Evolutionary conservation across 371 early-diverging fungal species (phyloP).

Genomic region (Mucor piriformis): DNA sequence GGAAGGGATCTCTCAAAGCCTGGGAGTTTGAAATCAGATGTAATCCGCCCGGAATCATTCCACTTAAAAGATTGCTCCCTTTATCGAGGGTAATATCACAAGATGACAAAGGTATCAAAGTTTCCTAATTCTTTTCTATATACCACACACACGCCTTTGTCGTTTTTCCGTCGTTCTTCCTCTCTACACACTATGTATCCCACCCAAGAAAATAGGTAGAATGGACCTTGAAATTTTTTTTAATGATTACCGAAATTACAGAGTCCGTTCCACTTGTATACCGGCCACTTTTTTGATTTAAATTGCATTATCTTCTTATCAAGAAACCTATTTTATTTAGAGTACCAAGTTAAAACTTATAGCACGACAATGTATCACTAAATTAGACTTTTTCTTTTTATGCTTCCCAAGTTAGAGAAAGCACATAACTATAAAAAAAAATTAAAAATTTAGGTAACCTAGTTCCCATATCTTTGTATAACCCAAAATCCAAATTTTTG

Average conservation of each 20-base stretch:
- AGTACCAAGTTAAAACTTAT: no score
- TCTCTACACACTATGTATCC: not conserved
- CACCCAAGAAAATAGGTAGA: not conserved
- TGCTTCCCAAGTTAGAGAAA: not conserved
- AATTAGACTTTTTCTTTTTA: not conserved
- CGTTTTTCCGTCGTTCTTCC: not conserved
- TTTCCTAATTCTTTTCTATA: no score
- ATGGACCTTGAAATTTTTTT: slow-evolving; percentile 2
- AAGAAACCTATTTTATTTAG: not conserved
- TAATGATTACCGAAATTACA: not conserved
- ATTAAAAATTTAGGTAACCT: not conserved
- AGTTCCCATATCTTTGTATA: slow-evolving; percentile 1
- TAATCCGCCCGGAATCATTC: slow-evolving; percentile 12
- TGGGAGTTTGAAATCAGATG: slow-evolving; percentile 3
- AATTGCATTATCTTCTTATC: not conserved
- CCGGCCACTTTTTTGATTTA: not conserved
- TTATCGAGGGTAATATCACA: not conserved
- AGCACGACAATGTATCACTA: no score
- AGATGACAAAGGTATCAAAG: not conserved
- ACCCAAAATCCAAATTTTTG: not conserved
- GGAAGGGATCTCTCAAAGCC: slow-evolving; percentile 1
- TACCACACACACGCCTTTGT: slow-evolving; percentile 1
- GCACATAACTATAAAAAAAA: not conserved
- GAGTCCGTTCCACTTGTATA: slow-evolving; percentile 2
- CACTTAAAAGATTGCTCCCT: not conserved